Percentiles rank a stretch among this genome's conserved stretches.
Conservation (phyloP, 2,329 filamentous ascomycete genomes). For the Xylariales sp. region DNA sequence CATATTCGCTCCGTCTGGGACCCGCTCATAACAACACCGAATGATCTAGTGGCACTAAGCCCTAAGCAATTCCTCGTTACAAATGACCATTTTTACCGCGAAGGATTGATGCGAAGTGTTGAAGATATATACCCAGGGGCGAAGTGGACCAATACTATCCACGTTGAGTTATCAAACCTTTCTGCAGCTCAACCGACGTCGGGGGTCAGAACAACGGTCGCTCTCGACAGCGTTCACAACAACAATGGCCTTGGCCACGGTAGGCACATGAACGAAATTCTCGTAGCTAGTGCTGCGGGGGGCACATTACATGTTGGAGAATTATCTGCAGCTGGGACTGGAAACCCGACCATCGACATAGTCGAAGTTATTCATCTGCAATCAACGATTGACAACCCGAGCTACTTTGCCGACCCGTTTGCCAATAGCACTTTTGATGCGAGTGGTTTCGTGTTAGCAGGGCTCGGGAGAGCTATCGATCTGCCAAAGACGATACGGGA, state of each 20-base stretch:
- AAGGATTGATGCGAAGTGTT: conserved; percentile 39
- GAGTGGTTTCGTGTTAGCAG: conserved; percentile 49
- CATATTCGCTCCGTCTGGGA: conserved; percentile 51
- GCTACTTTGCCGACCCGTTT: conserved; percentile 52
- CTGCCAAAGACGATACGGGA: conserved; percentile 28
- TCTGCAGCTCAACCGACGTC: conserved; percentile 13
- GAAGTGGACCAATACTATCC: conserved; percentile 44
- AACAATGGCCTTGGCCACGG: conserved; percentile 55
- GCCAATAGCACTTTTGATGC: conserved; percentile 24
- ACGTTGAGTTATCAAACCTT: conserved; percentile 32
- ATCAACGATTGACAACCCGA: conserved; percentile 51
- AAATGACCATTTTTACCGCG: conserved; percentile 53
- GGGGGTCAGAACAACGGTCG: conserved; percentile 38
- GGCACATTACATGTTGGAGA: conserved; percentile 42
- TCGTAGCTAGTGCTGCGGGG: conserved; percentile 37
- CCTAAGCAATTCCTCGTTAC: conserved; percentile 51
- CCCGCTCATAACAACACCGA: conserved; percentile 51
- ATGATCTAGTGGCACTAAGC: conserved; percentile 48
- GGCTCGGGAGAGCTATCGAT: conserved; percentile 37
- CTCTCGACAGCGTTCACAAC: conserved; percentile 41
- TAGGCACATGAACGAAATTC: conserved; percentile 32
- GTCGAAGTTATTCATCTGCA: conserved; percentile 39
- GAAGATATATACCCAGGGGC: conserved; percentile 39
- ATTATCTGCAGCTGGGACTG: conserved; percentile 16
- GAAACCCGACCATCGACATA: conserved; percentile 29